These are phyloP conservation scores for Sanghuangporus weigelae DNA, from an alignment of 1,284 basidiomycete genomes.

Conservation along the genomic window DNA sequence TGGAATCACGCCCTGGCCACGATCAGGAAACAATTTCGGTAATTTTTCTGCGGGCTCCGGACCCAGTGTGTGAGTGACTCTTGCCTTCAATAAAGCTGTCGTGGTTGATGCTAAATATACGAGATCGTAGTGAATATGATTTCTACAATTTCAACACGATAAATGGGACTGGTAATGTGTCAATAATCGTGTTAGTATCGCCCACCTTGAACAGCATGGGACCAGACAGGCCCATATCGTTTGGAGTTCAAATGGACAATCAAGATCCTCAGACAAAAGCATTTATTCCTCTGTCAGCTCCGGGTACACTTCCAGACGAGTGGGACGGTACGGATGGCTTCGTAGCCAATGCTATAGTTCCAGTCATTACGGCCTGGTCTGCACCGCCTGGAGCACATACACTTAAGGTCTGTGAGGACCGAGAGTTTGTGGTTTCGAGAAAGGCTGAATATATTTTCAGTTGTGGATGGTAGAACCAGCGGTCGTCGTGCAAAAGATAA, in stretches of 20 bases:
- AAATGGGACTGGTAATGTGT: conserved; percentile 37
- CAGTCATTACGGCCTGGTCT: conserved; percentile 30
- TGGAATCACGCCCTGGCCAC: conserved; percentile 57
- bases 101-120: neutral
- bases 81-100: neutral
- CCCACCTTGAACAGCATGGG: conserved; percentile 57
- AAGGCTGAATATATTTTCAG: neutral
- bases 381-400: conserved; percentile 47
- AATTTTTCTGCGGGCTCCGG: conserved; percentile 58
- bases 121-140: conserved; percentile 48
- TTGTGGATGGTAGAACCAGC: conserved; percentile 56
- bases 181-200: conserved; percentile 48
- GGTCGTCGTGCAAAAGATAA: conserved; percentile 57
- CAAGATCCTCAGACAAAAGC: conserved; percentile 38
- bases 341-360: conserved; percentile 47
- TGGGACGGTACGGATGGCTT: conserved; percentile 50
- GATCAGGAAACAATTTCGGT: conserved; percentile 40
- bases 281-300: conserved; percentile 43
- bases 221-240: conserved; percentile 45
- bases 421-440: neutral
- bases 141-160: conserved; percentile 50
- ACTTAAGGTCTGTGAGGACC: conserved; percentile 37
- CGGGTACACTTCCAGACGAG: conserved; percentile 43
- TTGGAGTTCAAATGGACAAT: conserved; percentile 53
- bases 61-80: conserved; percentile 45